phyloP scores from a whole-genome alignment of 192 early-diverging fungal genomes.

The Coemansia sp. region DNA sequence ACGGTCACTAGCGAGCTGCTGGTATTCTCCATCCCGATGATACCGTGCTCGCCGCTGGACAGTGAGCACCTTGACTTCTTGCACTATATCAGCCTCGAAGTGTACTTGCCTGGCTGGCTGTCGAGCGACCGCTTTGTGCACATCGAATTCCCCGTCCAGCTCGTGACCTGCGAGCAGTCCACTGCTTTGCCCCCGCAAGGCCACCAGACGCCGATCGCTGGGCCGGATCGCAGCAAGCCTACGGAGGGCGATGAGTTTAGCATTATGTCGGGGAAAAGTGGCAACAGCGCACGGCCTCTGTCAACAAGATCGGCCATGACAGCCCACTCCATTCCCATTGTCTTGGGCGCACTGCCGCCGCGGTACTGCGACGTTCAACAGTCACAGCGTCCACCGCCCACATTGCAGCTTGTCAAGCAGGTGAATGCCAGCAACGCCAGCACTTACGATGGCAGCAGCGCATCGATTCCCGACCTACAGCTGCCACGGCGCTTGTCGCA shows the following conservation, averaged over 20 bases:
- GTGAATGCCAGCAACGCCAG: not conserved
- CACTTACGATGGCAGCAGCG: not conserved
- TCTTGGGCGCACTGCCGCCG: conserved; percentile 33
- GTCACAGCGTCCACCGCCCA: conserved; percentile 33
- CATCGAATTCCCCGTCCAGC: conserved; percentile 43
- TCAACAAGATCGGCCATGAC: conserved; percentile 9
- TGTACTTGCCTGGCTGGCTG: conserved; percentile 40
- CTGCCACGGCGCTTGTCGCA: conserved; percentile 5
- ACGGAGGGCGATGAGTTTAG: conserved; percentile 22
- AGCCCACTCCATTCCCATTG: not conserved
- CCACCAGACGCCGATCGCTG: conserved; percentile 17
- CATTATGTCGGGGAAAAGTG: conserved; percentile 30
- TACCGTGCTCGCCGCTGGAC: conserved; percentile 27
- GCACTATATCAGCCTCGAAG: conserved; percentile 47
- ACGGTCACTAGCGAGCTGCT: conserved; percentile 21
- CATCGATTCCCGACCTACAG: not conserved
- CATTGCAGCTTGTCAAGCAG: conserved; percentile 31
- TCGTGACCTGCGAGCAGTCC: conserved; percentile 29
- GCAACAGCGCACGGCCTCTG: conserved; percentile 8
- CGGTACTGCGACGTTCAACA: conserved; percentile 39
- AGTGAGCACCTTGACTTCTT: conserved; percentile 38
- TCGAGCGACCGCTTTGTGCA: conserved; percentile 44
- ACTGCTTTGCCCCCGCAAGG: not conserved
- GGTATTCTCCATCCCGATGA: conserved; percentile 21
- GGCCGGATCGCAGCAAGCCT: conserved; percentile 6